Evolutionary conservation across 2,329 filamentous ascomycete species (phyloP).

Genomic region (Calonectria henricotiae): DNA sequence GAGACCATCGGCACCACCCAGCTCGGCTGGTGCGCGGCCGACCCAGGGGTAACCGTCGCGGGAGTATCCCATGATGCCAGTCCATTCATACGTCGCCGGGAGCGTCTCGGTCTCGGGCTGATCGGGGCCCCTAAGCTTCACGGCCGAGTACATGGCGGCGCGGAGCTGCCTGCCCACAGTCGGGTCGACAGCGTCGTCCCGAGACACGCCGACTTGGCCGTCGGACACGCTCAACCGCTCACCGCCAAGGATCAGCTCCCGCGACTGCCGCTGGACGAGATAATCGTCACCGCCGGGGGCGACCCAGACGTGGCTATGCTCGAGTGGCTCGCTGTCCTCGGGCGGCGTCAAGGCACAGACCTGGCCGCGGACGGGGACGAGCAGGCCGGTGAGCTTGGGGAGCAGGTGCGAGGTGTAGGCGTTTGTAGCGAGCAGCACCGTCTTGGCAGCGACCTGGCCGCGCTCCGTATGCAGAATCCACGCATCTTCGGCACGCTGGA

Average conservation of each 20-base stretch:
- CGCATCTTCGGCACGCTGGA: constrained; percentile 59
- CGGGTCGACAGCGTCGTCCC: constrained; percentile 73
- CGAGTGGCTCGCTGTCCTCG: constrained; percentile 58
- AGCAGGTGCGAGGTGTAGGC: constrained; percentile 86
- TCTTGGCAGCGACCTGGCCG: constrained; percentile 75
- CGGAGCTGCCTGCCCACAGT: constrained; percentile 72
- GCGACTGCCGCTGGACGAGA: constrained; percentile 78
- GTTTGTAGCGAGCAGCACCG: constrained; percentile 86
- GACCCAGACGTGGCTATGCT: constrained; percentile 77
- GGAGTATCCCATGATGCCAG: constrained; percentile 85
- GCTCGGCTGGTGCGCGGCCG: constrained; percentile 72
- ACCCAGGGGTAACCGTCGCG: constrained; percentile 81
- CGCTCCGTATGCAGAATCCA: constrained; percentile 80
- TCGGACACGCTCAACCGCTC: constrained; percentile 72
- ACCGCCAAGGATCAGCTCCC: constrained; percentile 79
- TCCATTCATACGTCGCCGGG: constrained; percentile 77
- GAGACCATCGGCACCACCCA: constrained; percentile 65
- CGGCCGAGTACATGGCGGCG: constrained; percentile 58
- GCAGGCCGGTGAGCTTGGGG: constrained; percentile 78
- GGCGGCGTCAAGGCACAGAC: constrained; percentile 78
- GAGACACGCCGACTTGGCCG: constrained; percentile 68
- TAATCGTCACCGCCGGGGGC: constrained; percentile 75
- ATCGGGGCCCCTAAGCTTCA: constrained; percentile 61
- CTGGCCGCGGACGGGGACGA: constrained; percentile 85
- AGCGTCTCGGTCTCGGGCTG: constrained; percentile 64